Base-by-base conservation (phyloP, 2,329 filamentous ascomycete species). In the Akanthomyces dipterigenus region DNA sequence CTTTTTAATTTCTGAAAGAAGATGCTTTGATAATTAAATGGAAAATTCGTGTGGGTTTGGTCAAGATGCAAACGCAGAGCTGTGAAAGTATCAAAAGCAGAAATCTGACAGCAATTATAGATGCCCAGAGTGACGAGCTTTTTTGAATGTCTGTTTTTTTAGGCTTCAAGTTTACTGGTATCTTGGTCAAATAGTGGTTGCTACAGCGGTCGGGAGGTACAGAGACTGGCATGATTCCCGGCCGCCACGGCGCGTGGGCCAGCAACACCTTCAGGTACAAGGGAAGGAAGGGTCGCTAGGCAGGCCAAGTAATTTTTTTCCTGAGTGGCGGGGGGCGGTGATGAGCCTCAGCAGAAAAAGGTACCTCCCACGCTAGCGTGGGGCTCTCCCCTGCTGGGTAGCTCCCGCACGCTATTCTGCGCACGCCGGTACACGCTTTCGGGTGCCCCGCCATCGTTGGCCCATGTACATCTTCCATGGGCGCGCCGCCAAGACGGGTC, bases 381-480 rank as follows among this genome's bases (percentile, higher is more conserved):
- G 49, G 57, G 48, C 57, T 16, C 14, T 46, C 31, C 20, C 16
- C 22, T 38, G 28, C 28, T 3, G 4, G 8, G 58, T 61, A 48
- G 5, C 58, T 49, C n/a, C 11, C 3, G 16, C 43, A 61, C 50
- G 22, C 5, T 26, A 26, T 46, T 28, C 20, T 28, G 28, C 42
- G 31, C 26, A 42, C 20, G 16, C 20, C 3, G 54, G 54, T 62
- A 62, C 60, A 48, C 5, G 38, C 12, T 40, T 7, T 53, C 53
- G 46, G 60, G 28, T 54, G 60, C 60, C 60, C 54, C 60, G 60
- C 55, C 50, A 58, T 62, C 40, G 16, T 16, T 5, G 49, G 1
- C 16, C 16, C 49, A 59, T 28, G 56, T 63, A 63, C 62, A 34
- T 20, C 14, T 16, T n/a, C 67, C 64, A 63, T 64, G 65, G 64